phyloP scores from a whole-genome alignment of 192 early-diverging fungal genomes.

The Ramicandelaber brevisporus region DNA sequence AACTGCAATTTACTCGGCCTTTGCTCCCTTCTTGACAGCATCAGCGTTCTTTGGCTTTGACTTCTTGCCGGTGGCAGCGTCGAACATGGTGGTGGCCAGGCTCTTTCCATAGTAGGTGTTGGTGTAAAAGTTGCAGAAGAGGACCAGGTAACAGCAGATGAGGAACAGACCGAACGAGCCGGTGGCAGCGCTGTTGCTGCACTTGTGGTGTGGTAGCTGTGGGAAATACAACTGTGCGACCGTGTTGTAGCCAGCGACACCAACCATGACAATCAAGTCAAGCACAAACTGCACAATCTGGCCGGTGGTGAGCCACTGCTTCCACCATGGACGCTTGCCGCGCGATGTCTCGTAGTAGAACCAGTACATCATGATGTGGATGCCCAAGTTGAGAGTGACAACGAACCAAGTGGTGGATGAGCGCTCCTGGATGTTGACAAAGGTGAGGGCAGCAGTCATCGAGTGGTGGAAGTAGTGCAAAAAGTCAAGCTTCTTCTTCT shows the following conservation, averaged over 20 bases:
- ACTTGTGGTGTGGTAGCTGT: slow-evolving; percentile 54
- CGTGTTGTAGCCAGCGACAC: too few species aligned
- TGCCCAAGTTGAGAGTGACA: slow-evolving; percentile 50
- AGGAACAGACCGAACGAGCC: slow-evolving; percentile 58
- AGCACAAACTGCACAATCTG: slow-evolving; percentile 85
- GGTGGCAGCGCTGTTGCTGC: slow-evolving; percentile 46
- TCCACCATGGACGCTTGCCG: slow-evolving; percentile 73
- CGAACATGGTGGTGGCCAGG: too few species aligned
- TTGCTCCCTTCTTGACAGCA: too few species aligned
- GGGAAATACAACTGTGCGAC: too few species aligned
- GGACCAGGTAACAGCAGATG: slow-evolving; percentile 52
- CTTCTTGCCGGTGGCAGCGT: too few species aligned
- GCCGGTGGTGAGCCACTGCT: slow-evolving; percentile 73
- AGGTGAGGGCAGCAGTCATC: slow-evolving; percentile 74
- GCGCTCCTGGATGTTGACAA: slow-evolving; percentile 2
- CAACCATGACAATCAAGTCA: slow-evolving; percentile 55
- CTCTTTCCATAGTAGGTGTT: slow-evolving; percentile 44
- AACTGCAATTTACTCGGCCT: too few species aligned
- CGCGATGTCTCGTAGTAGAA: slow-evolving; percentile 67
- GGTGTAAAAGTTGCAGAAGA: slow-evolving; percentile 78
- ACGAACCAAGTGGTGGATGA: slow-evolving; percentile 1
- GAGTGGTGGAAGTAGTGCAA: slow-evolving; percentile 88
- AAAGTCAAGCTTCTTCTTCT: slow-evolving; percentile 74
- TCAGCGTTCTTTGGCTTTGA: too few species aligned
- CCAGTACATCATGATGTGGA: slow-evolving; percentile 87